These are phyloP conservation scores for Yamadazyma takamatsuzukensis DNA, from an alignment of 805 yeast species.

Conservation along the genomic window DNA sequence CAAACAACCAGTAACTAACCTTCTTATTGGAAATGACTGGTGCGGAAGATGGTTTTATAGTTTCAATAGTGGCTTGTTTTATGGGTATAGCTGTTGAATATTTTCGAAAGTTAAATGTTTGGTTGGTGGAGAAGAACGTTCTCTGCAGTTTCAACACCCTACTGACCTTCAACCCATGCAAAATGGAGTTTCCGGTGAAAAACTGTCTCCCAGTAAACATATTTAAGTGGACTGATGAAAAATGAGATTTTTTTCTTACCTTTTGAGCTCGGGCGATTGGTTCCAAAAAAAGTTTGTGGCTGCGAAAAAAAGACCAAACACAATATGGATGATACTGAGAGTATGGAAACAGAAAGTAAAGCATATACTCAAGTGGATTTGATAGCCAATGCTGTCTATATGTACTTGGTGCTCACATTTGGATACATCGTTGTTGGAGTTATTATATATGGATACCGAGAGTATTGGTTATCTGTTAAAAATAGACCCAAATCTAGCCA, in stretches of 20 bases:
- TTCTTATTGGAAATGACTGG: conserved; percentile 17
- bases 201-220: conserved; percentile 54
- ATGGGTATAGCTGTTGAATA: conserved; percentile 4
- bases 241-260: not conserved
- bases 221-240: conserved; percentile 7
- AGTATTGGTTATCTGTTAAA: conserved; percentile 14
- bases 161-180: conserved; percentile 22
- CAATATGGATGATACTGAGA: not conserved
- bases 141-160: conserved; percentile 8
- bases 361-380: conserved; percentile 14
- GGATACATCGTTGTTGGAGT: conserved; percentile 18
- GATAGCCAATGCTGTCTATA: conserved; percentile 23
- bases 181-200: conserved; percentile 52
- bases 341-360: not conserved
- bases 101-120: conserved; percentile 2
- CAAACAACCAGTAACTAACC: conserved; percentile 86
- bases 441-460: conserved; percentile 21
- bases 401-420: conserved; percentile 21
- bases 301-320: conserved; percentile 4
- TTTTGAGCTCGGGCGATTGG: not conserved
- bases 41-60: conserved; percentile 2
- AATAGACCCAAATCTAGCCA: conserved; percentile 8
- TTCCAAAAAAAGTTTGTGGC: conserved; percentile 9
- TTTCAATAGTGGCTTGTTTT: not conserved
- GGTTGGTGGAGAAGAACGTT: conserved; percentile 6